Evolutionary conservation across 306 rosid species (phyloP), one percentile per base, ranked within the genome.

Genomic region (Inga leiocalycina): DNA sequence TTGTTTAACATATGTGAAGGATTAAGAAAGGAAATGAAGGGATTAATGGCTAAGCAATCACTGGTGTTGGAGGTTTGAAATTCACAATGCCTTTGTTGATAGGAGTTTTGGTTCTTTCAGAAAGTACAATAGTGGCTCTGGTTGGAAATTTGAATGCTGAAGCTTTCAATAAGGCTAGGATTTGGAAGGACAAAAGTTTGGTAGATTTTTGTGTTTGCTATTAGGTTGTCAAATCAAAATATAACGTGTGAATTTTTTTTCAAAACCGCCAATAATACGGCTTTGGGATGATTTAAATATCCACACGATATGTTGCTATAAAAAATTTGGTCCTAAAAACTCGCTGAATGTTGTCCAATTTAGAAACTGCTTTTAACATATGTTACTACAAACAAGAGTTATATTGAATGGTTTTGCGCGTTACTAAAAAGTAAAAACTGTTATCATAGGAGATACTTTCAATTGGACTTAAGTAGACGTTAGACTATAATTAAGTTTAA

Each of bases 51-150:
- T 37, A 24, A 20, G 66, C 1, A 1, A 73, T 30, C 17, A 27
- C 67, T 59, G 35, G 39, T 75, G 41, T 70, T n/a, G 46, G 51
- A 79, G 71, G 20, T 32, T 59, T 66, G 44, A 75, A 82, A 24
- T 19, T 44, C 65, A 61, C 51, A 75, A 46, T 68, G 64, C 35
- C 2, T 74, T 16, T 34, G 19, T n/a, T 34, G 79, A 15, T 48
- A 6, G 37, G 51, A 43, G 3, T 11, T 74, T 80, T 74, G 17
- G 8, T 65, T 65, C 22, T 37, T 49, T 27, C 15, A 39, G 35
- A 66, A 59, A 8, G 45, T 27, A 19, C 13, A 56, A 56, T 3
- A 48, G 71, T 66, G 44, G 44, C 71, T 66, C 71, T 34, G 6
- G 20, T 66, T 32, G 44, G 44, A 66, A 34, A 66, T 34, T 34